Evolutionary conservation across 1,284 basidiomycete species (phyloP).

Genomic region (Ustilago shanxiensis): DNA sequence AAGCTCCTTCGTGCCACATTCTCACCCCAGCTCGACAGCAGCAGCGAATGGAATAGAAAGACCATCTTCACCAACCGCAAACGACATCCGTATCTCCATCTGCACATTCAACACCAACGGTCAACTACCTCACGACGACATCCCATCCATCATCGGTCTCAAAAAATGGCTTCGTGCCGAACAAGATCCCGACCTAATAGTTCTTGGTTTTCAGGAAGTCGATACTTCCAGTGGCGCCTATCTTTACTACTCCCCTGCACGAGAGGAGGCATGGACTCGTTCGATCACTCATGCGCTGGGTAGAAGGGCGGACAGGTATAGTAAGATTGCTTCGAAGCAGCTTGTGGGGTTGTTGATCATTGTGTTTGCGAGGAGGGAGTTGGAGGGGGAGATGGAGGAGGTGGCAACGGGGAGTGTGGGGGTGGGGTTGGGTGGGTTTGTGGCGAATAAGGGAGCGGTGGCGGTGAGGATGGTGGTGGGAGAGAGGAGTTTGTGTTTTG

Average conservation of each 20-base stretch:
- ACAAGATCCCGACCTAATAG: constrained; percentile 52
- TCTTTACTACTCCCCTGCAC: constrained; percentile 52
- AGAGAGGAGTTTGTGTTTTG: constrained; percentile 91
- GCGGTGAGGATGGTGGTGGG: constrained; percentile 89
- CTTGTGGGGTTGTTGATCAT: constrained; percentile 52
- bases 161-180: constrained; percentile 47
- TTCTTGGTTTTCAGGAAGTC: constrained; percentile 54
- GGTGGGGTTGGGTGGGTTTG: constrained; percentile 53
- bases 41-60: not conserved
- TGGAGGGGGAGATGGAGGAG: constrained; percentile 23
- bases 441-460: constrained; percentile 76
- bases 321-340: constrained; percentile 49
- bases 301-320: constrained; percentile 18
- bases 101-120: constrained; percentile 53
- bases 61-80: constrained; percentile 35
- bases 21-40: not conserved
- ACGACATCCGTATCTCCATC: constrained; percentile 45
- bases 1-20: constrained; percentile 30
- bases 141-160: constrained; percentile 29
- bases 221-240: constrained; percentile 52
- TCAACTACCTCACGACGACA: constrained; percentile 24
- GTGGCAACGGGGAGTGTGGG: constrained; percentile 42
- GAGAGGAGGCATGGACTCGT: constrained; percentile 44
- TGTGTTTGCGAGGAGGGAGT: constrained; percentile 25
- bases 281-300: constrained; percentile 33